A percentile compares a stretch with the other conserved stretches of the same genome.
Conservation (phyloP, 768 basidiomycete species). For the Lanmaoa pseudosensibilis region DNA sequence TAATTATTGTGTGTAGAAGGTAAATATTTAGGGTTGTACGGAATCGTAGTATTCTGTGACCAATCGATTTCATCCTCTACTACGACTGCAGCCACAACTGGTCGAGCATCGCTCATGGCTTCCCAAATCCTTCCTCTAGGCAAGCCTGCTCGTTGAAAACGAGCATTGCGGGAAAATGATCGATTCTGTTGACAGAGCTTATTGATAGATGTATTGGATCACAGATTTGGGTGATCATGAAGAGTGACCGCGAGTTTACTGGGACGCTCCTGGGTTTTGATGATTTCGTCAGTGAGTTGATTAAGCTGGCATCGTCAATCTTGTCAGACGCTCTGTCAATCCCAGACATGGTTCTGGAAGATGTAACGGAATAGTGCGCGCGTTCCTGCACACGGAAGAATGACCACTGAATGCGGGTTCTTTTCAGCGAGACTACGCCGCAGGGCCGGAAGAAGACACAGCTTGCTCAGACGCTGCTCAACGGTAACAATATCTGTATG, state of each 20-base stretch:
- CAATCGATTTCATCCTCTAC: conserved; percentile 1
- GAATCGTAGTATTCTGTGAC: neutral
- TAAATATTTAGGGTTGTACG: conserved; percentile 13
- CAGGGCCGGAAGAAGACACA: conserved; percentile 78
- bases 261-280: conserved; percentile 95
- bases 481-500: conserved; percentile 97
- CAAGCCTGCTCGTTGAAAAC: conserved; percentile 29
- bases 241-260: conserved; percentile 94
- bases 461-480: conserved; percentile 84
- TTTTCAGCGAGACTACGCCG: conserved; percentile 76
- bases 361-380: conserved; percentile 93
- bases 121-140: conserved; percentile 94
- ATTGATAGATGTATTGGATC: conserved; percentile 98
- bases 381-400: neutral
- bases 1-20: conserved; percentile 21
- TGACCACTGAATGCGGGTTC: neutral
- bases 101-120: conserved; percentile 58
- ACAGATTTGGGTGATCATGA: conserved; percentile 98
- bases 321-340: neutral
- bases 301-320: neutral
- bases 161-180: neutral
- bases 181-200: conserved; percentile 55
- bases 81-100: conserved; percentile 1
- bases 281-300: conserved; percentile 95
- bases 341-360: conserved; percentile 90